Evolutionary conservation across 495 filamentous ascomycete species (phyloP).

Genomic region (Tuber melanosporum): DNA sequence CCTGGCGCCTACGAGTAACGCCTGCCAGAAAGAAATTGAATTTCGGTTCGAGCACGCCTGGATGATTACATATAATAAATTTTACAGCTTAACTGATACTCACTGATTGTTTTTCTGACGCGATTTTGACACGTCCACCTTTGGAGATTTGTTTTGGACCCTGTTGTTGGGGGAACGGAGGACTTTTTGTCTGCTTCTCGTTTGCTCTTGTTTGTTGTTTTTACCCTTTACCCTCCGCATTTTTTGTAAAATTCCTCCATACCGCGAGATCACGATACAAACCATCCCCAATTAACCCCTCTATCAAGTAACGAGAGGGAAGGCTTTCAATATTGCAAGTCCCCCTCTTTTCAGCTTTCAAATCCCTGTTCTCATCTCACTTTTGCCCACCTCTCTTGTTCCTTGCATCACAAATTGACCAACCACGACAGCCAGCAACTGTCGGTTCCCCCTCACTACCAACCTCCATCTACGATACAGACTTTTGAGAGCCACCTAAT

Average conservation of each 20-base stretch:
- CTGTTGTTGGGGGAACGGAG: neutral
- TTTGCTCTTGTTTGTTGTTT: neutral
- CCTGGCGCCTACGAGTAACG: neutral
- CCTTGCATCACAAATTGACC: conserved; percentile 4
- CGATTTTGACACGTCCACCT: neutral
- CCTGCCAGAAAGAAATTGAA: neutral
- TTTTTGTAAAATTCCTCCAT: neutral
- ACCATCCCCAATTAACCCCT: neutral
- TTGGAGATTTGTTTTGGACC: neutral
- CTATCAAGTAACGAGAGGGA: neutral
- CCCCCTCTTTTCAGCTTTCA: neutral
- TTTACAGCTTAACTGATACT: neutral
- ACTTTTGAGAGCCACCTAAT: conserved; percentile 6
- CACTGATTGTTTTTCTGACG: neutral
- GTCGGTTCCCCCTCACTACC: neutral
- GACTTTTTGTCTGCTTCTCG: neutral
- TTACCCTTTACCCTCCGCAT: neutral
- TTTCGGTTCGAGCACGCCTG: neutral
- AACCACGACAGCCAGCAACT: neutral
- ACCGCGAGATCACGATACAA: neutral
- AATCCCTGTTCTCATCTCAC: neutral
- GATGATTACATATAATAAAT: neutral
- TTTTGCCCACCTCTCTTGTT: neutral
- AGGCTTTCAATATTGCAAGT: neutral
- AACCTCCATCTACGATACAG: conserved; percentile 14